Evolutionary conservation across 768 basidiomycete species (phyloP).

Genomic region (Boletus barrowsii): DNA sequence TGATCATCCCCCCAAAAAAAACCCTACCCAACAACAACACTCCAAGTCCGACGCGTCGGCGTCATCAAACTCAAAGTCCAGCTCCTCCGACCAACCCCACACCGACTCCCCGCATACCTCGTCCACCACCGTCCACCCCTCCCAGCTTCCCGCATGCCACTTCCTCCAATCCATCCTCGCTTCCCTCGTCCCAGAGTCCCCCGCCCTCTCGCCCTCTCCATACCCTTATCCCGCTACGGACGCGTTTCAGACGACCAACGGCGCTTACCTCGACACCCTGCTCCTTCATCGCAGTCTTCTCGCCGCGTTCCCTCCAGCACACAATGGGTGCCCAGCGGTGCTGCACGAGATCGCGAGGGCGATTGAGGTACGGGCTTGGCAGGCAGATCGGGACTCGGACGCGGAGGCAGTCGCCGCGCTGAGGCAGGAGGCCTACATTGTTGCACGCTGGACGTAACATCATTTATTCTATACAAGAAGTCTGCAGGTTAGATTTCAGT

Average conservation of each 20-base stretch:
- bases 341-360: conserved; percentile 64
- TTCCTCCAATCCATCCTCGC: conserved; percentile 59
- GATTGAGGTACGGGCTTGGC: conserved; percentile 64
- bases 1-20: too few relatives aligned
- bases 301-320: conserved; percentile 57
- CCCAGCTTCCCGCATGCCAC: conserved; percentile 48
- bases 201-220: conserved; percentile 32
- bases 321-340: conserved; percentile 59
- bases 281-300: conserved; percentile 75
- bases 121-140: conserved; percentile 9
- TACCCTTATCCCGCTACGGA: conserved; percentile 31
- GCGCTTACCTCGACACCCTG: conserved; percentile 75
- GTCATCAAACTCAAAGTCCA: conserved; percentile 44
- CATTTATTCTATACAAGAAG: not conserved
- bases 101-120: conserved; percentile 15
- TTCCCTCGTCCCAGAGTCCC: conserved; percentile 46
- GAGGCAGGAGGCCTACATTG: conserved; percentile 65
- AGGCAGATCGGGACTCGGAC: conserved; percentile 68
- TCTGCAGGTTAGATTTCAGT: conserved; percentile 11
- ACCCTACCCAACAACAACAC: not conserved
- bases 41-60: conserved; percentile 45
- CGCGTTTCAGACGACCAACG: conserved; percentile 54
- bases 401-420: conserved; percentile 66
- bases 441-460: conserved; percentile 32
- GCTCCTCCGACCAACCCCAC: conserved; percentile 28